Evolutionary conservation across 768 basidiomycete genomes (phyloP).

Genomic region (Imleria badia): DNA sequence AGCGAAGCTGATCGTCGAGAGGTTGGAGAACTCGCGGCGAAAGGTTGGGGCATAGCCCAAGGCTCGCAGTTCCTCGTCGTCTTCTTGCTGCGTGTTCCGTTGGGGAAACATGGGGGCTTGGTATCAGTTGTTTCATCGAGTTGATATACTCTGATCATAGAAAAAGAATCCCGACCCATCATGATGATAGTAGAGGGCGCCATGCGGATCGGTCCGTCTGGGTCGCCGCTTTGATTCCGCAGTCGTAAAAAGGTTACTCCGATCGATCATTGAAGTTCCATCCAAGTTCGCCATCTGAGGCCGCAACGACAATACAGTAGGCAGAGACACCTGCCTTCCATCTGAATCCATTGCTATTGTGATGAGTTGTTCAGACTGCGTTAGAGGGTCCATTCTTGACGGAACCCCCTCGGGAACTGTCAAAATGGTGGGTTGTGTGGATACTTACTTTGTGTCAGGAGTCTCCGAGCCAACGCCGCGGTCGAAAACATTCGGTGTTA

Average conservation of each 20-base stretch:
- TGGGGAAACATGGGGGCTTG: conserved; percentile 6
- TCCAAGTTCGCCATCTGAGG: too few relatives aligned
- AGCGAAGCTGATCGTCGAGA: conserved; percentile 35
- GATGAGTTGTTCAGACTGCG: conserved; percentile 29
- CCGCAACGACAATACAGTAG: too few relatives aligned
- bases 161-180: too few relatives aligned
- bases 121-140: not conserved
- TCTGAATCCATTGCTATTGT: too few relatives aligned
- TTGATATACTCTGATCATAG: too few relatives aligned
- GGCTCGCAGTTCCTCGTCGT: conserved; percentile 26
- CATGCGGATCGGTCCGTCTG: too few relatives aligned
- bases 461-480: not conserved
- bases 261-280: too few relatives aligned
- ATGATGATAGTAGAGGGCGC: too few relatives aligned
- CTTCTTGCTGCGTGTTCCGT: not conserved
- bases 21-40: conserved; percentile 43
- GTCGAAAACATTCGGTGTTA: conserved; percentile 37
- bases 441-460: conserved; percentile 44
- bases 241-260: too few relatives aligned
- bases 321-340: too few relatives aligned
- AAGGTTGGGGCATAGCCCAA: conserved; percentile 36
- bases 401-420: conserved; percentile 47
- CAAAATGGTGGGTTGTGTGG: conserved; percentile 31
- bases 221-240: too few relatives aligned
- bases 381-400: conserved; percentile 41